Percentiles rank a stretch among this genome's conserved stretches.
These are phyloP conservation scores for Talaromyces stipitatus DNA, from an alignment of 495 filamentous ascomycete species.

Conservation along the genomic window DNA sequence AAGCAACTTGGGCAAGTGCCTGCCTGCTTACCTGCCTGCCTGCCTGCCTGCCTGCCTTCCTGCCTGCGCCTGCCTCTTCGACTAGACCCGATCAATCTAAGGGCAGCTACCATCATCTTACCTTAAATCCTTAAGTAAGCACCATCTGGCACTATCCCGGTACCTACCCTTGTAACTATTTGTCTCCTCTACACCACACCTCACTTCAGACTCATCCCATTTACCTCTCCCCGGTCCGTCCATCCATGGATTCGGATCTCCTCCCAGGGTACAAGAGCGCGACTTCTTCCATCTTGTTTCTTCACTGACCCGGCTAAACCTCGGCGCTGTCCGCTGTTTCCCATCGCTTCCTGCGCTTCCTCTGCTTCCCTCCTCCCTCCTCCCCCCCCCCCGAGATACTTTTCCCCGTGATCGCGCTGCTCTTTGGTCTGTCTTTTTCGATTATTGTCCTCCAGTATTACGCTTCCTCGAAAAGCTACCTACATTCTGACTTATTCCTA, in stretches of 20 bases:
- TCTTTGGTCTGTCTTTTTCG: neutral
- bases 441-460: neutral
- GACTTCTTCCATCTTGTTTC: neutral
- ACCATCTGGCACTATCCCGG: neutral
- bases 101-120: neutral
- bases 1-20: neutral
- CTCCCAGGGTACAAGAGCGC: slow-evolving; percentile 5
- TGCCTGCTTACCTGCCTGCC: no score
- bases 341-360: neutral
- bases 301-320: neutral
- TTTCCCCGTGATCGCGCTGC: neutral
- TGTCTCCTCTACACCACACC: neutral
- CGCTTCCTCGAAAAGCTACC: neutral
- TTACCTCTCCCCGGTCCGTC: neutral
- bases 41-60: neutral
- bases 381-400: neutral
- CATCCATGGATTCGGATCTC: slow-evolving; percentile 5
- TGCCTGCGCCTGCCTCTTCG: neutral
- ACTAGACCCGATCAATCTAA: neutral
- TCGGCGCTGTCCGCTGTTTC: neutral
- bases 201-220: neutral
- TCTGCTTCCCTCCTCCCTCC: neutral
- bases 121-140: slow-evolving; percentile 3
- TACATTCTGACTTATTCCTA: neutral
- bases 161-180: no score